These are phyloP conservation scores for Podospora australis DNA, from an alignment of 495 filamentous ascomycete species.

Conservation along the genomic window DNA sequence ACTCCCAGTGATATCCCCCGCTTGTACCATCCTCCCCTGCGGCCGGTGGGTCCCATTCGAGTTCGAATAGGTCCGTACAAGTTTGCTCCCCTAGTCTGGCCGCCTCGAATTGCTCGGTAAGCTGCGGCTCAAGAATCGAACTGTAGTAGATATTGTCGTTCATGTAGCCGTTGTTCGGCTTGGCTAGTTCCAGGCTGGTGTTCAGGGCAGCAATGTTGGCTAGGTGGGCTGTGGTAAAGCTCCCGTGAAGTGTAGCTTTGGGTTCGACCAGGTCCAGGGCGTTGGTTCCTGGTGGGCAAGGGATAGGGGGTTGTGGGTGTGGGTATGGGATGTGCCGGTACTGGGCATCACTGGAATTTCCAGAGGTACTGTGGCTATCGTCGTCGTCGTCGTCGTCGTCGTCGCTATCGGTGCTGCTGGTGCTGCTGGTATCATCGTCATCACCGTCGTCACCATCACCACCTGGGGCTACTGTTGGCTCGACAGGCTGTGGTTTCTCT, in stretches of 20 bases:
- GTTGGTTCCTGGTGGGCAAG: not conserved
- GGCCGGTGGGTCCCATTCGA: not conserved
- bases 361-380: not conserved
- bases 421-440: not conserved
- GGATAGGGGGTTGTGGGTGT: not conserved
- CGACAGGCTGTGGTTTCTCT: not conserved
- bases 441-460: not conserved
- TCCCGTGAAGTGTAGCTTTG: not conserved
- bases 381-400: not conserved
- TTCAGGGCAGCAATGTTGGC: not conserved
- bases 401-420: too few species aligned
- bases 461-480: not conserved
- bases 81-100: not conserved
- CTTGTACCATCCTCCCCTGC: not conserved
- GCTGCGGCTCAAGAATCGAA: not conserved
- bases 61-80: not conserved
- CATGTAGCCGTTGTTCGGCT: not conserved
- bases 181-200: not conserved
- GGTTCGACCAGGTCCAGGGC: not conserved
- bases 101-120: not conserved
- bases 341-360: too few species aligned
- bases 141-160: not conserved
- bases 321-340: not conserved
- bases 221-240: not conserved
- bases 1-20: conserved; percentile 11